These are phyloP conservation scores for Abrus pulchellus DNA, from an alignment of 306 rosid genomes.

Conservation along the genomic window DNA sequence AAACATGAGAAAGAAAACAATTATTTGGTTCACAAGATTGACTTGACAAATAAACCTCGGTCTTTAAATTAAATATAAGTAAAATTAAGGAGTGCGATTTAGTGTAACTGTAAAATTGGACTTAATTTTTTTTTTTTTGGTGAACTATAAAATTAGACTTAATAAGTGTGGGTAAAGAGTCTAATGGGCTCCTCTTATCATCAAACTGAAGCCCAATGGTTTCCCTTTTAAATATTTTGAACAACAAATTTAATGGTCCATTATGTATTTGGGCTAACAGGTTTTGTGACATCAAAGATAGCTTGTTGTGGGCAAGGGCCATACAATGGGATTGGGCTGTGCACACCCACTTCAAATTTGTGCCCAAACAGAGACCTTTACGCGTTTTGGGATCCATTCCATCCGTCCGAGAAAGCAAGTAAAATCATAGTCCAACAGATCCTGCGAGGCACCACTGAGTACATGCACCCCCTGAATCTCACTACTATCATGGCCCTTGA, in stretches of 20 bases:
- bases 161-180: too few relatives aligned
- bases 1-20: too few relatives aligned
- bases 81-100: not conserved
- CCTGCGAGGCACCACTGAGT: conserved; percentile 59
- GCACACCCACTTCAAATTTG: conserved; percentile 70
- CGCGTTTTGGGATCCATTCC: conserved; percentile 89
- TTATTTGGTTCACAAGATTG: not conserved
- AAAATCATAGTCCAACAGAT: conserved; percentile 68
- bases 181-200: too few relatives aligned
- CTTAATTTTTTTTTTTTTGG: too few relatives aligned
- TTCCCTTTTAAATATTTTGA: not conserved
- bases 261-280: conserved; percentile 52
- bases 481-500: conserved; percentile 74
- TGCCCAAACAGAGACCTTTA: conserved; percentile 75
- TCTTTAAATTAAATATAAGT: not conserved
- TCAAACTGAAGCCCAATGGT: not conserved
- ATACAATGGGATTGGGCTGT: conserved; percentile 77
- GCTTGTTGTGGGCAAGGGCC: conserved; percentile 91
- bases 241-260: not conserved
- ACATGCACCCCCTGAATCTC: conserved; percentile 92
- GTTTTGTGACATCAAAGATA: conserved; percentile 67
- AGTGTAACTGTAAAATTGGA: not conserved
- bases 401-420: conserved; percentile 80
- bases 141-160: too few relatives aligned
- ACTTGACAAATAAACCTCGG: not conserved